Conservation (phyloP, 768 basidiomycete genomes). For the Rhodosporidiobolus odoratus region DNA sequence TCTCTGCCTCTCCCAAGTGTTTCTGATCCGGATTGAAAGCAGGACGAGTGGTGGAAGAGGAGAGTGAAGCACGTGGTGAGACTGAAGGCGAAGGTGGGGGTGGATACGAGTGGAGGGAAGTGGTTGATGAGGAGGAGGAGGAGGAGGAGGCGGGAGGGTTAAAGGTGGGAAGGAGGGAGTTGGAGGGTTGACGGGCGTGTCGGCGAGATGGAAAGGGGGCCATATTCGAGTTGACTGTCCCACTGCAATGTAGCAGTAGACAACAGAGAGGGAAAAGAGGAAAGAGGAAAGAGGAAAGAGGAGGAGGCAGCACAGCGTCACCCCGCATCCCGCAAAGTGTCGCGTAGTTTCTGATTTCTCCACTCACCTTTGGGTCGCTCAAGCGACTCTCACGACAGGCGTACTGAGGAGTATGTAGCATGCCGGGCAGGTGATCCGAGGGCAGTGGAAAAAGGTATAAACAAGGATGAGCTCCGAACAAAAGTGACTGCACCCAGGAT, state of each 20-base stretch:
- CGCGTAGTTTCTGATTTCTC: no score
- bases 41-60: background rate
- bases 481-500: slow-evolving; percentile 17
- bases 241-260: background rate
- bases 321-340: no score
- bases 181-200: background rate
- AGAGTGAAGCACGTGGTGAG: background rate
- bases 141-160: slow-evolving; percentile 4
- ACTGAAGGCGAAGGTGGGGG: background rate
- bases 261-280: background rate
- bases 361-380: no score
- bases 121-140: background rate
- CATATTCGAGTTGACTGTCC: no score
- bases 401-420: no score
- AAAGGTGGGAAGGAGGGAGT: slow-evolving; percentile 14
- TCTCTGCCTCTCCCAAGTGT: no score
- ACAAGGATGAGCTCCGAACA: background rate
- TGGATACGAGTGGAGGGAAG: slow-evolving; percentile 1
- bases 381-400: no score
- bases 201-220: slow-evolving; percentile 25
- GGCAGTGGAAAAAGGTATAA: no score
- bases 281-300: background rate
- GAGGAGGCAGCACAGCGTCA: background rate
- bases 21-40: background rate
- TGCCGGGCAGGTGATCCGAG: no score